Evolutionary conservation across 306 rosid genomes (phyloP), one percentile per base, ranked within the genome.

Genomic region (Cercis canadensis): DNA sequence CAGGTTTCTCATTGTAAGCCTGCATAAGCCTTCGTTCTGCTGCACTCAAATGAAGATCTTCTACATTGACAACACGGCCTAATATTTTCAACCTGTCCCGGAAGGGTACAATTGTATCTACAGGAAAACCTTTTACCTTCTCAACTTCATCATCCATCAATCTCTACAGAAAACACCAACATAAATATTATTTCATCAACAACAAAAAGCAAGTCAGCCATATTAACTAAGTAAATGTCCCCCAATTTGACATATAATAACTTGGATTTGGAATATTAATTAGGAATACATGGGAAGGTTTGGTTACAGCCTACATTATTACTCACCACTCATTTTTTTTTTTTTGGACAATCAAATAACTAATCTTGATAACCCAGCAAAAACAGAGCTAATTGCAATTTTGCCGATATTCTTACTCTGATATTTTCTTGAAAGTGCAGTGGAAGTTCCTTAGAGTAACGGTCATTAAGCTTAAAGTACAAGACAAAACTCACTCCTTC

Each of bases 1-100:
- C 99, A 4, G 99, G 99, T 75, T 95, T 95, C 75, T 95, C 99
- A 73, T 95, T 95, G 84, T 95, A 95, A 73, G 99, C 97, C 79
- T 92, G 97, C 92, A 95, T 89, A 37, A 95, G 87, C 77, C 84
- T 91, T 65, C 96, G 69, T 80, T 95, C 97, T 6, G 99, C 82
- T 8, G 88, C 89, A 75, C 88, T 86, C 78, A 95, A 74, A 60
- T 85, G 92, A 82, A 95, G 97, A 62, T 87, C 96, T 83, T 95
- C 99, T 5, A 86, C 70, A 24, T 95, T 95, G 40, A 47, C 92
- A 1, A 95, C 96, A 21, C 99, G 96, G 14, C 99, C 99, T 49
- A 95, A 85, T 67, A 95, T 91, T 73, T 95, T 95, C 90, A 95
- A 82, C 79, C 99, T 82, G 59, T 95, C 99, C 29, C 99, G 79